These are phyloP conservation scores for Cenchrus purpureus DNA, from an alignment of 176 grass and related monocot species.

Conservation along the genomic window DNA sequence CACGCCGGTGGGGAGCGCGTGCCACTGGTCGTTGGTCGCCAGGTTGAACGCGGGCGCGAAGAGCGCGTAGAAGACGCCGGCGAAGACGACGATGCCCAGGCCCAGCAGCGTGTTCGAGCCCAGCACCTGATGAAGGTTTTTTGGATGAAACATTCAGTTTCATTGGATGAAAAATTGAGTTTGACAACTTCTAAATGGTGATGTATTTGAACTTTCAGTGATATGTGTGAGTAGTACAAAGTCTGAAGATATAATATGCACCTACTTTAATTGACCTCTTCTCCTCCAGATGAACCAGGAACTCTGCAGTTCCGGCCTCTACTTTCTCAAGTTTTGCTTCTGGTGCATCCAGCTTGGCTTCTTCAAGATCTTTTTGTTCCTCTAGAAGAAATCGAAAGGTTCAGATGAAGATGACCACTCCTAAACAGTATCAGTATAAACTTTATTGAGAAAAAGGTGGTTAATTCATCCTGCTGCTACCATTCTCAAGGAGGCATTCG, in stretches of 20 bases:
- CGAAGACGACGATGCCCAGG: conserved; percentile 75
- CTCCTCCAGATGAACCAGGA: conserved; percentile 67
- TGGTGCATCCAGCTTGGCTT: conserved; percentile 25
- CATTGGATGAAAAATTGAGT: background rate
- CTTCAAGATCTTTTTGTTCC: conserved; percentile 44
- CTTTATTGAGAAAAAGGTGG: background rate
- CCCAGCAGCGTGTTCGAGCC: conserved; percentile 65
- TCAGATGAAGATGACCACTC: background rate
- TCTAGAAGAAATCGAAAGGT: conserved; percentile 33
- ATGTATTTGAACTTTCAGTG: background rate
- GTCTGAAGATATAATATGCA: background rate
- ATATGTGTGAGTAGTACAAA: background rate
- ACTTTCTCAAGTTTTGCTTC: conserved; percentile 25
- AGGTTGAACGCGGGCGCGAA: conserved; percentile 92
- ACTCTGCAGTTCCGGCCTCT: conserved; percentile 82
- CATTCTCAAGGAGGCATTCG: conserved; percentile 41
- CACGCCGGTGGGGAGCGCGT: conserved; percentile 49
- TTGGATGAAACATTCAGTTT: background rate
- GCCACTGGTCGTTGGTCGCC: conserved; percentile 90
- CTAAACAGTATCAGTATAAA: background rate
- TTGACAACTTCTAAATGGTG: background rate
- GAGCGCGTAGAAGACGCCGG: conserved; percentile 85
- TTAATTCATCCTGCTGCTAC: conserved; percentile 2
- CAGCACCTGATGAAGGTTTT: conserved; percentile 25
- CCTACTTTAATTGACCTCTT: conserved; percentile 87